Conservation (phyloP, 192 early-diverging fungal species). For the Entrophospora sp. region DNA sequence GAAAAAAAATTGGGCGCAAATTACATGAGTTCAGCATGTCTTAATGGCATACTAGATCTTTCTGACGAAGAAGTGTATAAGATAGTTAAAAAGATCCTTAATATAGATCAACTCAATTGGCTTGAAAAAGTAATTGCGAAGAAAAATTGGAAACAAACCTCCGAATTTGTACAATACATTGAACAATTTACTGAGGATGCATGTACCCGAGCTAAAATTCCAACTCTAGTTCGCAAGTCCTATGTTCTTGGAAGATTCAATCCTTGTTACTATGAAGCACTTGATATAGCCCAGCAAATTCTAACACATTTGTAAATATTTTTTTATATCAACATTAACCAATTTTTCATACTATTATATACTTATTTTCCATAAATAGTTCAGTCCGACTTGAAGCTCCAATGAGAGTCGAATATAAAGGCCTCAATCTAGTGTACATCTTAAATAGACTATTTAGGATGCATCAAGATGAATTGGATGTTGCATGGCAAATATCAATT, state of each 20-base stretch:
- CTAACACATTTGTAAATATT: constrained; percentile 17
- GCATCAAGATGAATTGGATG: constrained; percentile 15
- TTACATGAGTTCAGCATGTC: background rate
- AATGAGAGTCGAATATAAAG: constrained; percentile 11
- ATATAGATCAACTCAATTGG: background rate
- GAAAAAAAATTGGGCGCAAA: background rate
- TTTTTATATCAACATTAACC: background rate
- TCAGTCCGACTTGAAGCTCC: constrained; percentile 5
- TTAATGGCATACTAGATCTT: constrained; percentile 11
- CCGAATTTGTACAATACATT: background rate
- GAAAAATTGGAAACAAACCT: background rate
- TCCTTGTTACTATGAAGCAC: background rate
- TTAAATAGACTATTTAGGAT: constrained; percentile 7
- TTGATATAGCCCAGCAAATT: constrained; percentile 16
- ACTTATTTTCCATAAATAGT: background rate
- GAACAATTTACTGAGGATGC: constrained; percentile 3
- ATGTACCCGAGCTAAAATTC: background rate
- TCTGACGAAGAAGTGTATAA: background rate
- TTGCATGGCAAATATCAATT: constrained; percentile 11
- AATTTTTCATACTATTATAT: background rate
- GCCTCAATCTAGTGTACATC: background rate
- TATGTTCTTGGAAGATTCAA: background rate
- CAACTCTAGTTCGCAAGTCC: constrained; percentile 11
- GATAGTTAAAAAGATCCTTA: background rate
- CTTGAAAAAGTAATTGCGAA: background rate